Evolutionary conservation across 1,284 basidiomycete species (phyloP).

Genomic region (Vanrija humicola): DNA sequence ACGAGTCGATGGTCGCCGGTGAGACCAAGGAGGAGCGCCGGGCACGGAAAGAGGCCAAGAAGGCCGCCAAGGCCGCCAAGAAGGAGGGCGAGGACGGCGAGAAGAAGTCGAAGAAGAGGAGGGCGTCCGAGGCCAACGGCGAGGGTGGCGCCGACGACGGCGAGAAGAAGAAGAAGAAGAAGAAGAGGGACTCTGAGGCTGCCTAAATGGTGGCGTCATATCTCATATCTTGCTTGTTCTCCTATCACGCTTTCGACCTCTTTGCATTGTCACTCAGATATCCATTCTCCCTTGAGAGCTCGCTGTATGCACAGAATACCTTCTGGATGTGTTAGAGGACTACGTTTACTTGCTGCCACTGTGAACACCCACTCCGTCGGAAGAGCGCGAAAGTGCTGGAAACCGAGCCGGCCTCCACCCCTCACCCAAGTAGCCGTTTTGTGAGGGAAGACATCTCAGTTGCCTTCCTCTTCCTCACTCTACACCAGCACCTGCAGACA

Average conservation of each 20-base stretch:
- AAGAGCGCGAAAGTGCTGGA: slow-evolving; percentile 1
- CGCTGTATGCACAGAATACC: slow-evolving; percentile 11
- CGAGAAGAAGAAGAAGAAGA: slow-evolving; percentile 60
- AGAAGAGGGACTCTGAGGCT: slow-evolving; percentile 55
- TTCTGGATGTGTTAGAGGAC: not conserved
- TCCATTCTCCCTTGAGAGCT: not conserved
- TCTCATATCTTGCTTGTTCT: not conserved
- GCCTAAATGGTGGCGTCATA: not conserved
- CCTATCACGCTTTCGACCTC: slow-evolving; percentile 1
- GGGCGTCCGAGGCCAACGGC: slow-evolving; percentile 46
- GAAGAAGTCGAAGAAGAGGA: slow-evolving; percentile 53
- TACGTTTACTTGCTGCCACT: not conserved
- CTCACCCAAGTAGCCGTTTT: too few species aligned
- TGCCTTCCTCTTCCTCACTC: not conserved
- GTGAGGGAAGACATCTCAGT: not conserved
- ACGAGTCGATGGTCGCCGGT: slow-evolving; percentile 50
- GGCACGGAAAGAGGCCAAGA: slow-evolving; percentile 61
- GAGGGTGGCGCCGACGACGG: slow-evolving; percentile 52
- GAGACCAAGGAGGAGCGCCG: slow-evolving; percentile 52
- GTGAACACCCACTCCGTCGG: too few species aligned
- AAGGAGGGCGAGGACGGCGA: slow-evolving; percentile 21
- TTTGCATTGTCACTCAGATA: slow-evolving; percentile 9
- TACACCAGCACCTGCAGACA: not conserved
- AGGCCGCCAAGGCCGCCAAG: slow-evolving; percentile 43
- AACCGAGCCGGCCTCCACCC: not conserved